Evolutionary conservation across 2,329 filamentous ascomycete species (phyloP).

Genomic region (Mycocentrospora acerina): DNA sequence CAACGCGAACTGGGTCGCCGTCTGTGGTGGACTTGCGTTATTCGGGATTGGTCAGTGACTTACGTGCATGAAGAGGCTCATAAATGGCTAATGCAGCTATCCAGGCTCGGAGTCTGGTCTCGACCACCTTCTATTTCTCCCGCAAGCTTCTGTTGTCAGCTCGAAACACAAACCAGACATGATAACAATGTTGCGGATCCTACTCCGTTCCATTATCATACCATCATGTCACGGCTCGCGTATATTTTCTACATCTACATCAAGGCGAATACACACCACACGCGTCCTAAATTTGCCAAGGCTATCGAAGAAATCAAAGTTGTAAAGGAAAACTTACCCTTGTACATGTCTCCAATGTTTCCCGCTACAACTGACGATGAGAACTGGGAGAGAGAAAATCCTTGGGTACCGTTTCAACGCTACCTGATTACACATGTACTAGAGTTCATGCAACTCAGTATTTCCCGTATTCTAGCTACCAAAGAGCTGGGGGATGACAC

Average conservation of each 20-base stretch:
- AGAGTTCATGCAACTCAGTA: slow-evolving; percentile 9
- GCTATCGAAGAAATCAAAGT: slow-evolving; percentile 8
- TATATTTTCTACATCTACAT: slow-evolving; percentile 14
- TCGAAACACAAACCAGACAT: slow-evolving; percentile 7
- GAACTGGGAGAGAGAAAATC: slow-evolving; percentile 9
- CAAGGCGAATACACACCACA: slow-evolving; percentile 14
- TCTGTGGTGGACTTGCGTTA: slow-evolving; percentile 15
- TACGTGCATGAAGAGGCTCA: too few species aligned
- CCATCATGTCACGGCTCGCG: slow-evolving; percentile 10
- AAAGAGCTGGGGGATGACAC: background rate
- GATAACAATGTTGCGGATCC: slow-evolving; percentile 3
- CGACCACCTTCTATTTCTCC: slow-evolving; percentile 11
- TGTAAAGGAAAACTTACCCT: background rate
- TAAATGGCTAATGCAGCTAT: background rate
- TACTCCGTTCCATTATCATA: slow-evolving; percentile 11
- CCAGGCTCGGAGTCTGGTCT: slow-evolving; percentile 13
- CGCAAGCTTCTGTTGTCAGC: slow-evolving; percentile 13
- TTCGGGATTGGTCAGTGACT: slow-evolving; percentile 11
- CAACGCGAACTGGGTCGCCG: slow-evolving; percentile 9
- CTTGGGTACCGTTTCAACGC: slow-evolving; percentile 13
- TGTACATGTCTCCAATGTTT: slow-evolving; percentile 5
- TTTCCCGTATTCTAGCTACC: slow-evolving; percentile 7
- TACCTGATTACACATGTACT: slow-evolving; percentile 10
- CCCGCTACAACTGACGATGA: slow-evolving; percentile 7
- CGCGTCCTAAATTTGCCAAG: slow-evolving; percentile 9